phyloP scores from a whole-genome alignment of 257 asterid genomes.

The Cruciata laevipes region DNA sequence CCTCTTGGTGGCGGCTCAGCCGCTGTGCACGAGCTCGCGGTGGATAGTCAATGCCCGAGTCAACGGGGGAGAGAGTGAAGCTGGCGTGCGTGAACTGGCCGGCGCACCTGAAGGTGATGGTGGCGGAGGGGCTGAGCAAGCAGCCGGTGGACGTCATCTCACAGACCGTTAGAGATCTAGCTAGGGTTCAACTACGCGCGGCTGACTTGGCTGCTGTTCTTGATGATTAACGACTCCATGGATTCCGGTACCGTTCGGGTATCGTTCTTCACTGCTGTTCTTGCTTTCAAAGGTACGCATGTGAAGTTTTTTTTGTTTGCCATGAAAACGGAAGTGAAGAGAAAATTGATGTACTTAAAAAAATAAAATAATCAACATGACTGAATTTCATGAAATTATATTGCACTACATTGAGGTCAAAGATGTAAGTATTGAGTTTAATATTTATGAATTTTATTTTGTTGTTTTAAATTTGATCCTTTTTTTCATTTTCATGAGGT shows the following conservation, averaged over 20 bases:
- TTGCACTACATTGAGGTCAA: too few species aligned
- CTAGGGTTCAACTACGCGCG: slow-evolving; percentile 94
- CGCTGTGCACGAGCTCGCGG: slow-evolving; percentile 62
- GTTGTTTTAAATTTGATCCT: too few species aligned
- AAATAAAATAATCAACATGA: too few species aligned
- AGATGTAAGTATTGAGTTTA: too few species aligned
- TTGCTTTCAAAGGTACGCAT: too few species aligned
- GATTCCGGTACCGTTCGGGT: slow-evolving; percentile 53
- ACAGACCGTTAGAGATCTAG: slow-evolving; percentile 33
- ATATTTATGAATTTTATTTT: too few species aligned
- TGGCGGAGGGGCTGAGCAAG: slow-evolving; percentile 93
- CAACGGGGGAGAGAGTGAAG: slow-evolving; percentile 62
- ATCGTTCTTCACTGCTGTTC: too few species aligned
- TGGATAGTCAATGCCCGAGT: slow-evolving; percentile 74
- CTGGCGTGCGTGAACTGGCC: slow-evolving; percentile 91
- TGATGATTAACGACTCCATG: slow-evolving; percentile 67
- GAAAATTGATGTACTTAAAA: too few species aligned
- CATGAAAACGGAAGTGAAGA: too few species aligned
- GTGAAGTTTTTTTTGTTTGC: too few species aligned
- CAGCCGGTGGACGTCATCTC: slow-evolving; percentile 71
- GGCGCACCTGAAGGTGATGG: slow-evolving; percentile 71
- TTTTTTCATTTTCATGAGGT: too few species aligned
- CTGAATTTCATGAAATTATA: too few species aligned
- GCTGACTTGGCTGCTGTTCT: slow-evolving; percentile 87
- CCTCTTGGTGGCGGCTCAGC: slow-evolving; percentile 25